A percentile compares a stretch with the other conserved stretches of the same genome.
phyloP scores from a whole-genome alignment of 2,329 filamentous ascomycete species.

The Botrytis galanthina region DNA sequence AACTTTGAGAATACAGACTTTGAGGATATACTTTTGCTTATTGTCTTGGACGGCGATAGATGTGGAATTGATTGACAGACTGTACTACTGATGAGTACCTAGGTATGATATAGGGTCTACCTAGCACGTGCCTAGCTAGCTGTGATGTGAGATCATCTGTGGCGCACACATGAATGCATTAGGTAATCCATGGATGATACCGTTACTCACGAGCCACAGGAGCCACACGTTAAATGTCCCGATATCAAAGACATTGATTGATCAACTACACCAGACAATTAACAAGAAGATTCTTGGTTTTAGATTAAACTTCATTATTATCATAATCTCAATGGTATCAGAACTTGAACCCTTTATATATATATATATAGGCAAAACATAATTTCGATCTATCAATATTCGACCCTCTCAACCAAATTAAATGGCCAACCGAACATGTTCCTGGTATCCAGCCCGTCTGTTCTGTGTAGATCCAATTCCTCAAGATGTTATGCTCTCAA shows the following conservation, averaged over 20 bases:
- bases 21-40: not conserved
- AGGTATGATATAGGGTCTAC: not conserved
- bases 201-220: not conserved
- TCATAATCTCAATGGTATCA: not conserved
- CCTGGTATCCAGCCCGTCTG: not conserved
- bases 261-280: not conserved
- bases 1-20: not conserved
- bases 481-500: not conserved
- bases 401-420: not conserved
- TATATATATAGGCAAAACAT: not conserved
- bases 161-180: not conserved
- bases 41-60: not conserved
- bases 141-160: not conserved
- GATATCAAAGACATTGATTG: not conserved
- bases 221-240: not conserved
- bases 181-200: too few relatives aligned
- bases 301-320: not conserved
- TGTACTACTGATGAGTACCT: not conserved
- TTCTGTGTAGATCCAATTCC: not conserved
- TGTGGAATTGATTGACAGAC: not conserved
- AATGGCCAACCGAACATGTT: not conserved
- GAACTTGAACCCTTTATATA: not conserved
- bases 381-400: not conserved
- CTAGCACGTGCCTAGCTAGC: too few relatives aligned
- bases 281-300: not conserved